Evolutionary conservation across 2,329 filamentous ascomycete genomes (phyloP), one percentile per base, ranked within the genome.

Genomic region (Teratosphaeria zuluensis): DNA sequence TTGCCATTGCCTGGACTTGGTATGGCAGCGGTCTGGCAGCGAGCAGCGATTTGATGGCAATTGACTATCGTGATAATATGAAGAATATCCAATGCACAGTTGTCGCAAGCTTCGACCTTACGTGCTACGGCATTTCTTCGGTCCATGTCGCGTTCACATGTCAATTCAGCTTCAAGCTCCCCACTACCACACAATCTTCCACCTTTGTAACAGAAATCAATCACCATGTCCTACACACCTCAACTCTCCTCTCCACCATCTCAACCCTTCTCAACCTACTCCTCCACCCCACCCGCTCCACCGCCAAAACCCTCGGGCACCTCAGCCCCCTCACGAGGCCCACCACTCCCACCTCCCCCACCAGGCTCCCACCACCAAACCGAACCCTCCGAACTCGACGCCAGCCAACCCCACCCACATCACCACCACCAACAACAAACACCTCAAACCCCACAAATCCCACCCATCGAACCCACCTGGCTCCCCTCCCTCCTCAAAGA

Each of bases 401-500:
- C 61, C 16, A 62, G 57, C 38, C 59, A 64, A 28, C 60, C 57
- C 38, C 8, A 56, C 19, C 57, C 65, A 58, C 65, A 30, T 31
- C 62, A 52, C 68, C 68, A 57, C 9, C 53, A 53, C 4, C 62
- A 66, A 48, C 61, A 57, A 14, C 63, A 60, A 51, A 24, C 56
- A n/a, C 57, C 63, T 38, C 52, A 63, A 14, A 51, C 57, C 11
- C 58, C 68, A 4, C 66, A 67, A 3, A 55, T 60, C 21, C 58
- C 58, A 28, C 16, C 63, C 14, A 68, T 72, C 32, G 73, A 75
- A 52, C 84, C 88, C 56, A 82, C 85, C 62, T 96, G 91, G 91
- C 79, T 96, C 2, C 91, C 91, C 1, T 81, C 83, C 61, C 76
- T 84, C 12, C 76, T 96, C 1, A 83, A 55, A 12, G 55, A 57